These are phyloP conservation scores for Leishmania tropica DNA, from an alignment of 208 protist species.

Conservation along the genomic window DNA sequence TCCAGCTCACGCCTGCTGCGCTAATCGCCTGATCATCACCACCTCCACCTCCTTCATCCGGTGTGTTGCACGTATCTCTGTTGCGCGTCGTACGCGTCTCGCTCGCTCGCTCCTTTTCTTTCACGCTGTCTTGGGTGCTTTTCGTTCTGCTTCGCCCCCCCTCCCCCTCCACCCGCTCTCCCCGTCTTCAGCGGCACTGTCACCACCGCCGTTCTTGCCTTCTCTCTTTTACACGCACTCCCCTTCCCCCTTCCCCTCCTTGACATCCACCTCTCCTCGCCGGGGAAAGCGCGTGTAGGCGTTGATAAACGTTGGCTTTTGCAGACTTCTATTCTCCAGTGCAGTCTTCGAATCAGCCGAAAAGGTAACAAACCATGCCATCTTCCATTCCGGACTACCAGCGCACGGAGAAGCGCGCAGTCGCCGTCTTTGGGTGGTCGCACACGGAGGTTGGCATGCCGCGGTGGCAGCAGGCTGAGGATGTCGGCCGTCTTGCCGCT, in stretches of 20 bases:
- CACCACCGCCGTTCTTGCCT: background rate
- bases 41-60: background rate
- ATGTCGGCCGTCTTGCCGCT: slow-evolving; percentile 47
- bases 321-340: background rate
- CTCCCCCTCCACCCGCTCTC: background rate
- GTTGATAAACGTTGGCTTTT: background rate
- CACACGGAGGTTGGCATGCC: slow-evolving; percentile 44
- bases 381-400: slow-evolving; percentile 44
- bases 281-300: background rate
- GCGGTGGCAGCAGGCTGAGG: slow-evolving; percentile 54
- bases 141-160: background rate
- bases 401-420: slow-evolving; percentile 28
- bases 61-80: background rate
- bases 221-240: background rate
- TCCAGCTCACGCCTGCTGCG: background rate
- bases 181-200: background rate
- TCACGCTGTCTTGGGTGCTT: background rate
- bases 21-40: background rate
- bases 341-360: background rate
- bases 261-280: background rate
- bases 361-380: slow-evolving; percentile 1
- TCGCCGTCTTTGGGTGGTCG: slow-evolving; percentile 79
- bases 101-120: background rate
- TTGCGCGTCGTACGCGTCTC: background rate
- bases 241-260: background rate